Conservation (phyloP, 768 basidiomycete species). For the Tylopilus intermedius region DNA sequence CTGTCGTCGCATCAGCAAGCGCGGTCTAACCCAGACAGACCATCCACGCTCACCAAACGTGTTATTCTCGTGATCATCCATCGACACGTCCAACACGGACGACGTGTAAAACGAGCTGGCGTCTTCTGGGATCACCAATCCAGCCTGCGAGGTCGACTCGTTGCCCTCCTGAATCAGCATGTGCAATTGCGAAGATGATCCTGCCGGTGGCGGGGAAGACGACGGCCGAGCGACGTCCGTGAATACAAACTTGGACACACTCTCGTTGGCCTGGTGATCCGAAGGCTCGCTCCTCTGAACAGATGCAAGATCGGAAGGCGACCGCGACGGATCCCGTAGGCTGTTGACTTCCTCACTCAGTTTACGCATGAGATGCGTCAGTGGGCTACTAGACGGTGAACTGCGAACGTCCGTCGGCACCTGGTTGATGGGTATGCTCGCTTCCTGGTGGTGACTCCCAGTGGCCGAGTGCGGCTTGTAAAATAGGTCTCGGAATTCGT, state of each 20-base stretch:
- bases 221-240: slow-evolving; percentile 14
- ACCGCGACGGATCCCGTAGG: slow-evolving; percentile 12
- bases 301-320: slow-evolving; percentile 9
- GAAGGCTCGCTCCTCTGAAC: slow-evolving; percentile 9
- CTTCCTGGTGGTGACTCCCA: slow-evolving; percentile 2
- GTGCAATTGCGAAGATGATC: slow-evolving; percentile 6
- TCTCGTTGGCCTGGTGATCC: slow-evolving; percentile 11
- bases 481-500: slow-evolving; percentile 72
- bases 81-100: slow-evolving; percentile 16
- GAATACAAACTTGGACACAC: slow-evolving; percentile 14
- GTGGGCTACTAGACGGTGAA: slow-evolving; percentile 32
- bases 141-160: neutral
- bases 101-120: slow-evolving; percentile 20
- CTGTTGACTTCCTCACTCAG: slow-evolving; percentile 35
- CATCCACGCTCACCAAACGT: slow-evolving; percentile 24
- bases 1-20: slow-evolving; percentile 12
- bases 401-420: slow-evolving; percentile 30
- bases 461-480: slow-evolving; percentile 41
- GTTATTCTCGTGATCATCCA: slow-evolving; percentile 22
- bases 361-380: slow-evolving; percentile 37
- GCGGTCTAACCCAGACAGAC: neutral
- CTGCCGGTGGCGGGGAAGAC: slow-evolving; percentile 14
- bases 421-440: slow-evolving; percentile 6
- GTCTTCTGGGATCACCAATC: slow-evolving; percentile 22
- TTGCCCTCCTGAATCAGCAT: slow-evolving; percentile 6